phyloP scores from a whole-genome alignment of 257 asterid species.

The Ligustrum vulgare region DNA sequence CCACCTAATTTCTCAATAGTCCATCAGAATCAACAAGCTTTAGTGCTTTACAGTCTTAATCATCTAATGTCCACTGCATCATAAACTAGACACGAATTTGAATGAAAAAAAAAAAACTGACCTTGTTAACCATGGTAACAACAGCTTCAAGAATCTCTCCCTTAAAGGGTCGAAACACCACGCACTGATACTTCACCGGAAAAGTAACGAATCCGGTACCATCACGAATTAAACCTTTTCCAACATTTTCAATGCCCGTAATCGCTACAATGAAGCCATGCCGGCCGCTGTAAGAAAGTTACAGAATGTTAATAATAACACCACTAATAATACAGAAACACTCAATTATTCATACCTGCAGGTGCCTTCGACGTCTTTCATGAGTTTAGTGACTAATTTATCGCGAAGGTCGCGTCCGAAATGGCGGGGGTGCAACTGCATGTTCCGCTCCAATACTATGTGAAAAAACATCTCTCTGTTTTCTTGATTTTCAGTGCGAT shows the following conservation, averaged over 20 bases:
- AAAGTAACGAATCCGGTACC: constrained; percentile 94
- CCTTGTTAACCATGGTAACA: constrained; percentile 96
- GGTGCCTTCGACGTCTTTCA: constrained; percentile 98
- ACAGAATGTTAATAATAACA: neutral
- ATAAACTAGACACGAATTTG: neutral
- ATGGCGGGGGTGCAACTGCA: constrained; percentile 99
- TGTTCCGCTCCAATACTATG: constrained; percentile 86
- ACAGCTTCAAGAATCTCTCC: constrained; percentile 93
- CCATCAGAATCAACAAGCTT: neutral
- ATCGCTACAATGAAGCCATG: constrained; percentile 96
- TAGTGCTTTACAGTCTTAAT: neutral
- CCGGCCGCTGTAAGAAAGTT: constrained; percentile 54
- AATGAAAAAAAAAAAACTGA: neutral
- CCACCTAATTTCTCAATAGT: neutral
- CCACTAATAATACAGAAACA: neutral
- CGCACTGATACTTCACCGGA: constrained; percentile 89
- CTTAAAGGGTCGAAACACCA: constrained; percentile 92
- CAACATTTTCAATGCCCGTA: constrained; percentile 87
- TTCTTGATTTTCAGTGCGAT: too few relatives aligned
- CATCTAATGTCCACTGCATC: neutral
- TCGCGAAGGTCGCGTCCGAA: constrained; percentile 96
- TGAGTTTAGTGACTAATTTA: constrained; percentile 84
- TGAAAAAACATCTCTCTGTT: constrained; percentile 66
- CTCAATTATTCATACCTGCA: constrained; percentile 61
- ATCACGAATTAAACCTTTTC: constrained; percentile 90